These are phyloP conservation scores for Favolaschia claudopus DNA, from an alignment of 768 basidiomycete species.

Conservation along the genomic window DNA sequence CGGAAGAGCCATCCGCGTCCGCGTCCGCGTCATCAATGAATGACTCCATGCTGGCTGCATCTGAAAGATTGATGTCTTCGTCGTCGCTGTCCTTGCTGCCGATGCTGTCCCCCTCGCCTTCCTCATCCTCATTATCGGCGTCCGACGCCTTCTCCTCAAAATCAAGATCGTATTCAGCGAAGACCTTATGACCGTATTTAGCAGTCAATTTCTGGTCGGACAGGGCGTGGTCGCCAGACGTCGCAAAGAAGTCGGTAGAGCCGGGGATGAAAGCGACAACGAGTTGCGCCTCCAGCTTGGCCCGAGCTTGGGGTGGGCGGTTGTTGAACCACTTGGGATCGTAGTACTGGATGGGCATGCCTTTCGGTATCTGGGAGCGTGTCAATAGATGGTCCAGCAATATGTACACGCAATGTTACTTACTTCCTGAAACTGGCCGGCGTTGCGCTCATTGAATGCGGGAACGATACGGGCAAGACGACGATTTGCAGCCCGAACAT, in stretches of 20 bases:
- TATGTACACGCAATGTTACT: background rate
- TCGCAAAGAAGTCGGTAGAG: background rate
- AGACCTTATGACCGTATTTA: conserved; percentile 7
- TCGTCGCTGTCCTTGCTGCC: conserved; percentile 10
- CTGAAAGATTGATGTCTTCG: background rate
- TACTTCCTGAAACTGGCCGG: background rate
- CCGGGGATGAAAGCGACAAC: conserved; percentile 1
- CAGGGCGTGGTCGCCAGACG: background rate
- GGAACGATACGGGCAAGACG: background rate
- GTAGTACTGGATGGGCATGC: conserved; percentile 21
- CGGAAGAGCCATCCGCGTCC: background rate
- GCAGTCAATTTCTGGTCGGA: background rate
- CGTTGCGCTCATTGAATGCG: background rate
- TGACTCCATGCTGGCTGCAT: background rate
- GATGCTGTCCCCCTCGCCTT: background rate
- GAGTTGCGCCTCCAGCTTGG: background rate
- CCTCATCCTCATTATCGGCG: background rate
- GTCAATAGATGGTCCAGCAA: background rate
- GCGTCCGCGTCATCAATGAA: background rate
- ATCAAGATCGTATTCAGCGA: conserved; percentile 8
- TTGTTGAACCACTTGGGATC: background rate
- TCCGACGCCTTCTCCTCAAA: background rate
- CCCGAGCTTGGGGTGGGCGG: background rate
- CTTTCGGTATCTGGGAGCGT: background rate
- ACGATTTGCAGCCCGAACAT: background rate